Conservation (phyloP, 192 early-diverging fungal species). For the Mortierella antarctica region DNA sequence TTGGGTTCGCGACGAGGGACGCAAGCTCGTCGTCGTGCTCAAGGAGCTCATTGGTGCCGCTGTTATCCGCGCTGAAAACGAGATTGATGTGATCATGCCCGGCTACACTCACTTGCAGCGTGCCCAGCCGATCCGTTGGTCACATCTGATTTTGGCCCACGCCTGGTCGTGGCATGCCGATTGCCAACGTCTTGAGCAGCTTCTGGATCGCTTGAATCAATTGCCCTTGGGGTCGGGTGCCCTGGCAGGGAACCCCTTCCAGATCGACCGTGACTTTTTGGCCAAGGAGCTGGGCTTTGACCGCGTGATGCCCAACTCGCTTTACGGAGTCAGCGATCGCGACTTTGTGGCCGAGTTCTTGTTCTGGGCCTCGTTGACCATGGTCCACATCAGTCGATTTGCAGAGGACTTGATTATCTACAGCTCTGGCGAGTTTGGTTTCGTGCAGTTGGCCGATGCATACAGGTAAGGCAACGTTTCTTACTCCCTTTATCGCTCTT, state of each 20-base stretch:
- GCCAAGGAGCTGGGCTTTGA: conserved; percentile 91
- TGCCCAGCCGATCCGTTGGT: conserved; percentile 98
- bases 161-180: conserved; percentile 94
- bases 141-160: conserved; percentile 89
- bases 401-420: conserved; percentile 98
- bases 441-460: conserved; percentile 94
- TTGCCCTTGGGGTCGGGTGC: conserved; percentile 95
- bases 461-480: conserved; percentile 68
- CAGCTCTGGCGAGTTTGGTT: conserved; percentile 92
- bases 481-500: conserved; percentile 1
- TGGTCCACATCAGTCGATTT: conserved; percentile 91
- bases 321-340: conserved; percentile 93
- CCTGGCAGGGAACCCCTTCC: conserved; percentile 96
- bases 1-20: conserved; percentile 88
- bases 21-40: conserved; percentile 69
- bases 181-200: conserved; percentile 83
- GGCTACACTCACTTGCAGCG: conserved; percentile 99
- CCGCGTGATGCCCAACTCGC: conserved; percentile 87
- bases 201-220: conserved; percentile 82
- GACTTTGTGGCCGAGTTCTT: conserved; percentile 99
- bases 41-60: conserved; percentile 81
- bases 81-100: conserved; percentile 97
- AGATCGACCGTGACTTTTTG: conserved; percentile 92
- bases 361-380: conserved; percentile 91
- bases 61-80: conserved; percentile 83